Base-by-base conservation (phyloP, 2,329 filamentous ascomycete genomes). In the Pleurostoma richardsiae region DNA sequence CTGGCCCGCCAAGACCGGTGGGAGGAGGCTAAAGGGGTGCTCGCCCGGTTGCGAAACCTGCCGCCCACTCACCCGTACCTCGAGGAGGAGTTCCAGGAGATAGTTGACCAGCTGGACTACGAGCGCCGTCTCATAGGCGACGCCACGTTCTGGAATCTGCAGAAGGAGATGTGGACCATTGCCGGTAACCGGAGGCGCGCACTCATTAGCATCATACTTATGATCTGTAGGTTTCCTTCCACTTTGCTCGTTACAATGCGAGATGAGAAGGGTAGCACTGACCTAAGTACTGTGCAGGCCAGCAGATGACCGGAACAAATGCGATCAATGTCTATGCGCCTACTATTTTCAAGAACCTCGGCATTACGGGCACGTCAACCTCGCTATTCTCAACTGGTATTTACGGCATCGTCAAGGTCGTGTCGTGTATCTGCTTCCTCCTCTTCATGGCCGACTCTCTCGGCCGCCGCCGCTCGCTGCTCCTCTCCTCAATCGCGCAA, bases 341-440 rank as follows among this genome's bases (percentile, higher is more conserved):
- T 0, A 75, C 79, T 46, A 88, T 89, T 55, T 89, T 89, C 68
- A 67, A 69, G 40, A 74, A 80, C 54, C 71, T 88, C 3, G 85
- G 85, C 19, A 72, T 89, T 54, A 63, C 60, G 28, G 69, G 70
- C 10, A 81, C 75, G 5, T 62, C 74, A 38, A 73, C 77, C 39
- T 79, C 77, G 19, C 77, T 89, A 28, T 86, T 89, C 60, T 84
- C 86, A 4, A 88, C 85, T 0, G 85, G 86, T 39, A 77, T 89
- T 53, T 89, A 88, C 59, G 85, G 85, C 29, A 75, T 88, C 45
- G 79, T 87, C 47, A 89, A 89, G 63, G 82, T 85, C 65, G 65
- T 72, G 7, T 77, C 80, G 38, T 86, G 82, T 58, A 72, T 76
- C 4, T 59, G 73, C 45, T 89, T 88, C 70, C 71, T 89, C 29